A percentile compares a stretch with the other conserved stretches of the same genome.
These are phyloP conservation scores for Venturia oleaginea DNA, from an alignment of 2,329 filamentous ascomycete genomes.

Conservation along the genomic window DNA sequence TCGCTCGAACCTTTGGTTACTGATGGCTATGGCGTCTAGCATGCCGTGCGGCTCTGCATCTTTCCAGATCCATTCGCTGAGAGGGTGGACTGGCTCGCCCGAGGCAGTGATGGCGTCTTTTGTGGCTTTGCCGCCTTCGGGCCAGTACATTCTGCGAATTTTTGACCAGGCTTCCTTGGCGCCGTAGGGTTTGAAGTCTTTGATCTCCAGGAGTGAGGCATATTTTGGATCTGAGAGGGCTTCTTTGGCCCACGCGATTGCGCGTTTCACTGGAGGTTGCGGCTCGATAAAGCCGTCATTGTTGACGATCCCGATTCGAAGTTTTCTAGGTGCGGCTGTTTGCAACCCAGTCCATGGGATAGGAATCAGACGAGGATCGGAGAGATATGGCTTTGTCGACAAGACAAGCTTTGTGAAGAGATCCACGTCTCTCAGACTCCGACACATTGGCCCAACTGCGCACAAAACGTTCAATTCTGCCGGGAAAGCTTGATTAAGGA, in stretches of 20 bases:
- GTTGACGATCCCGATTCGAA: constrained; percentile 19
- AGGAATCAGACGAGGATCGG: constrained; percentile 44
- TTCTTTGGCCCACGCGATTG: constrained; percentile 31
- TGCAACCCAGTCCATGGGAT: constrained; percentile 45
- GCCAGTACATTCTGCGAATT: constrained; percentile 44
- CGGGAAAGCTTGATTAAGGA: constrained; percentile 46
- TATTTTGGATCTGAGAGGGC: constrained; percentile 31
- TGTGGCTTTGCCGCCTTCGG: constrained; percentile 50
- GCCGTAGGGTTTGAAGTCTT: constrained; percentile 41
- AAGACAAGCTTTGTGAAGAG: constrained; percentile 35
- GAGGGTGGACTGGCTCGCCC: constrained; percentile 49
- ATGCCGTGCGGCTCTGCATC: constrained; percentile 42
- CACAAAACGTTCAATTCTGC: constrained; percentile 56
- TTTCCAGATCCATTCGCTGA: constrained; percentile 50
- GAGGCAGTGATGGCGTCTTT: constrained; percentile 40
- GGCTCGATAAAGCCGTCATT: constrained; percentile 18
- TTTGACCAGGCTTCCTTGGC: constrained; percentile 42
- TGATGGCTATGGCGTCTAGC: constrained; percentile 34
- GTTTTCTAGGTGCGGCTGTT: constrained; percentile 24
- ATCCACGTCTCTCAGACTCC: constrained; percentile 43
- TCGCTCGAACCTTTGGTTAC: constrained; percentile 32
- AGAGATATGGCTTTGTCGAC: constrained; percentile 40
- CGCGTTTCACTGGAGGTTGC: constrained; percentile 17
- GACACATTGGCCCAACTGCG: constrained; percentile 55
- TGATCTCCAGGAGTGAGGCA: constrained; percentile 40